Base-by-base conservation (phyloP, 2,329 filamentous ascomycete genomes). In the Cercospora berteroae region DNA sequence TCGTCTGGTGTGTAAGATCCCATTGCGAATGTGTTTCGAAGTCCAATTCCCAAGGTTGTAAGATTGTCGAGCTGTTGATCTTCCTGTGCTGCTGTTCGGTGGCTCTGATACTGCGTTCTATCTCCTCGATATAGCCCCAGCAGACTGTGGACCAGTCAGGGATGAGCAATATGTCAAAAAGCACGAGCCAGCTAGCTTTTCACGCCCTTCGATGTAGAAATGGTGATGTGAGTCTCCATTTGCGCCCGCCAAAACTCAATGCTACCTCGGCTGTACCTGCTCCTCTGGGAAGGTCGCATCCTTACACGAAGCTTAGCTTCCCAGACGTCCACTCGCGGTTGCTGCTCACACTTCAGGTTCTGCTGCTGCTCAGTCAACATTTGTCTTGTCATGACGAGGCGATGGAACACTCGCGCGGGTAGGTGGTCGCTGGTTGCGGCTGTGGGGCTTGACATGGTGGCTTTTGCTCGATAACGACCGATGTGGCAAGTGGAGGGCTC, bases 1-100 rank as follows among this genome's bases (percentile, higher is more conserved):
- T 73, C 74, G 59, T 76, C 74, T 29, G 72, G 72, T 6, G 59
- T 68, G 66, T 77, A 77, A n/a, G 67, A 68, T 60, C 65, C 50
- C 67, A 69, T 69, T 36, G 18, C 39, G 55, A 1, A 23, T 61
- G 9, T 5, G 9, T 5, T 18, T 5, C 23, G 12, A 61, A 8
- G 23, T 61, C 9, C 48, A n/a, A 8, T 25, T 27, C 20, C 48
- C 13, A 13, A 55, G 48, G 48, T 55, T 42, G 48, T 23, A 23
- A 55, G 13, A 16, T 29, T 42, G 44, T 33, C 61, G 18, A 57
- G 50, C 33, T 33, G 18, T 56, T 25, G 18, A 16, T 56, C 48
- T 48, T 23, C 10, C 13, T 23, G 33, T 31, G n/a, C 13, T 61
- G 59, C 42, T 44, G 27, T 16, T 7, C 10, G 62, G 25, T 5